Base-by-base conservation (phyloP, 2,329 filamentous ascomycete species). In the Phialophora tarda region DNA sequence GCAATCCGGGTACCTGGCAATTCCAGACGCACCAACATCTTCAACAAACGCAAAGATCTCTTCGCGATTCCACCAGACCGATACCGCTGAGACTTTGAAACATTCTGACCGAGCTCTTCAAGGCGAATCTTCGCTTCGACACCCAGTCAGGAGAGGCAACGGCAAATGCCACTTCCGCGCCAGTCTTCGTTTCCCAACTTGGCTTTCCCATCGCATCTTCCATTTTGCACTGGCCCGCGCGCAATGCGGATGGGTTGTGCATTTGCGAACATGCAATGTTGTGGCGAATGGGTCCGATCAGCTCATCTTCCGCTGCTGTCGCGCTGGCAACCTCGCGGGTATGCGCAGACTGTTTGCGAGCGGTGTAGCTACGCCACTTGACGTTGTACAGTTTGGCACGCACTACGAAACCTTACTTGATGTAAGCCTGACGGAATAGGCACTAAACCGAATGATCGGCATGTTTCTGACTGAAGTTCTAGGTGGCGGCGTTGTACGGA, bases 331-430 rank as follows among this genome's bases (percentile, higher is more conserved):
- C 44, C 50, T 65, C 28, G 48, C 23, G n/a, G 58, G 26, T 10
- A 14, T 65, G 8, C 57, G 23, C 32, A 53, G 58, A 30, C 58
- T 65, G 17, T 62, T 62, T 48, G 41, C 7, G 8, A 55, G 51
- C 51, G 59, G 51, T 28, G 26, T 34, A 51, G 63, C 58, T 12
- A 56, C 63, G 14, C 50, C 51, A 21, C 50, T 65, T 23, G 63
- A 65, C 17, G 44, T 53, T 23, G 12, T 34, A 26, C 4, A 53
- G 14, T 32, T 24, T 56, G 63, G 63, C 17, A 30, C 55, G 21
- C 14, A 62, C n/a, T 23, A 34, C 32, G 0, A 30, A 6, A 17
- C 50, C 26, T 54, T 54, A 28, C 50, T 54, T 24, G 50, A 54
- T 0, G 50, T 54, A 54, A 30, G 50, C 14, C 32, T 3, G 32